Conservation (phyloP, 2,329 filamentous ascomycete species). For the Alternaria postmessia region DNA sequence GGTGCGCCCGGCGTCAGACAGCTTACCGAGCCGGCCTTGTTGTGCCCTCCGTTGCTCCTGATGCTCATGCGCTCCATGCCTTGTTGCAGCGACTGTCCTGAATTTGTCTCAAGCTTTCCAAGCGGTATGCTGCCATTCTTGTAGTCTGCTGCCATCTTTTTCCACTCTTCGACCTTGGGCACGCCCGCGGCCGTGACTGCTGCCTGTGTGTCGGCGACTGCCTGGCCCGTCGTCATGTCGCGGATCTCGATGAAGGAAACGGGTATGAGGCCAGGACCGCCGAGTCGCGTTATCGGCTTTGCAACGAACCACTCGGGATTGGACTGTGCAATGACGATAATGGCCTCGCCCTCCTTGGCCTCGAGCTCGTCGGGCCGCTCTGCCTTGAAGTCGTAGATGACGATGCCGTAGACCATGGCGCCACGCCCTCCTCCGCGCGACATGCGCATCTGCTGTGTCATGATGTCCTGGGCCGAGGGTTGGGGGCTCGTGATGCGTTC, state of each 20-base stretch:
- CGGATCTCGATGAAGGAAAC: slow-evolving; percentile 96
- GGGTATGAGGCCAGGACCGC: slow-evolving; percentile 92
- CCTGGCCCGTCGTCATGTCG: slow-evolving; percentile 87
- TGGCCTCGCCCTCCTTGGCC: slow-evolving; percentile 92
- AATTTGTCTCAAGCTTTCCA: slow-evolving; percentile 77
- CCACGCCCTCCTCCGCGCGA: slow-evolving; percentile 65
- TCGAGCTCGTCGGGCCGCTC: slow-evolving; percentile 96
- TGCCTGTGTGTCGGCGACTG: slow-evolving; percentile 81
- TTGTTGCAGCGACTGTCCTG: slow-evolving; percentile 61
- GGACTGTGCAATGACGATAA: slow-evolving; percentile 97
- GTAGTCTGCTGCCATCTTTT: slow-evolving; percentile 98
- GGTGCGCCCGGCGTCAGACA: slow-evolving; percentile 5
- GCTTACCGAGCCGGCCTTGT: slow-evolving; percentile 44
- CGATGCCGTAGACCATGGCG: slow-evolving; percentile 94
- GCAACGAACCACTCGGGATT: slow-evolving; percentile 99
- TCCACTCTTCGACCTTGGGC: slow-evolving; percentile 97
- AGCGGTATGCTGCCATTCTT: slow-evolving; percentile 99
- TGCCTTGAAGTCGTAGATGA: slow-evolving; percentile 96
- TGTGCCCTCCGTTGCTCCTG: slow-evolving; percentile 42
- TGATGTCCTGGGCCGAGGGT: slow-evolving; percentile 39
- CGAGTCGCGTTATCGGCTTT: slow-evolving; percentile 97
- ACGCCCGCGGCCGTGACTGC: slow-evolving; percentile 90
- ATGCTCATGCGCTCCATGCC: slow-evolving; percentile 81
- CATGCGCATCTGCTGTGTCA: slow-evolving; percentile 43
- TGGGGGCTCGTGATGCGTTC: slow-evolving; percentile 57